Evolutionary conservation across 306 rosid species (phyloP).

Genomic region (Rosa rugosa): DNA sequence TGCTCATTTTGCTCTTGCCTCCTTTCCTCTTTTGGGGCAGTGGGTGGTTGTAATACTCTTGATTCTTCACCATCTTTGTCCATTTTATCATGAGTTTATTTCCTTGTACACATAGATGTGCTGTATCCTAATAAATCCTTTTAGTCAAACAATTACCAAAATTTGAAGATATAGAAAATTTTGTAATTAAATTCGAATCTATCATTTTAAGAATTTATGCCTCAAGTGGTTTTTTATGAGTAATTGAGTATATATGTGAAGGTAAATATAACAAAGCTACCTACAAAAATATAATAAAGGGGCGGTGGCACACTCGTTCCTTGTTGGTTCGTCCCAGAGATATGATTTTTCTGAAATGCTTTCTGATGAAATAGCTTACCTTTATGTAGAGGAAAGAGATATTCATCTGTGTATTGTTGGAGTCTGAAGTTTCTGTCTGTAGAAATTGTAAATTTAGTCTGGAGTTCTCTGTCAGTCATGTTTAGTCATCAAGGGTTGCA

Average conservation of each 20-base stretch:
- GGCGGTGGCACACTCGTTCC: no score
- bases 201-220: slow-evolving; percentile 4
- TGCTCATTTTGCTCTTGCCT: no score
- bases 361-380: background rate
- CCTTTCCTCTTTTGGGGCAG: background rate
- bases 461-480: background rate
- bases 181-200: background rate
- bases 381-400: background rate
- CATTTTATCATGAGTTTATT: background rate
- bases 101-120: background rate
- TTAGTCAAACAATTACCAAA: background rate
- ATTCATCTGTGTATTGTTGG: background rate
- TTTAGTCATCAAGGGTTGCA: background rate
- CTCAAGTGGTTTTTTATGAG: background rate
- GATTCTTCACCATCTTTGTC: background rate
- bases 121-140: background rate
- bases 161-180: slow-evolving; percentile 3
- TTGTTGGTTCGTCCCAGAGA: no score
- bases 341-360: background rate
- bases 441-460: background rate
- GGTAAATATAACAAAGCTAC: background rate
- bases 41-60: background rate
- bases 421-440: background rate
- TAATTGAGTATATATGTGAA: background rate
- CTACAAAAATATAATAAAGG: background rate